Conservation (phyloP, 805 yeast species). For the Metschnikowia anglica region DNA sequence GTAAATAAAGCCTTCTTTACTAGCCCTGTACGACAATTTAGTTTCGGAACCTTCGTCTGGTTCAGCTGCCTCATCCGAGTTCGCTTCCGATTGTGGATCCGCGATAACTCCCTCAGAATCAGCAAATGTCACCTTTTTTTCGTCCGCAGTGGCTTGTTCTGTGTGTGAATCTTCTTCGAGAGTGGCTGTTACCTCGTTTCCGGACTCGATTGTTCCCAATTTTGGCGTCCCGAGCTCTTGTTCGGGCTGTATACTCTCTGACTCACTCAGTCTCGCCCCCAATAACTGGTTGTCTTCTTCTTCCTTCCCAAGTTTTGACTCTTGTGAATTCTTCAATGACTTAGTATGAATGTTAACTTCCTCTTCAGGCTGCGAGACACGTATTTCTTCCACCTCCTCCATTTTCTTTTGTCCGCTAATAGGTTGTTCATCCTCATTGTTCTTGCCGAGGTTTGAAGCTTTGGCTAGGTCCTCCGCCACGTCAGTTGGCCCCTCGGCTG, state of each 20-base stretch:
- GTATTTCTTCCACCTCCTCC: neutral
- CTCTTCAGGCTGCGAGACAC: no score
- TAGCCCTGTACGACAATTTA: conserved; percentile 9
- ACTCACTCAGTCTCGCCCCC: neutral
- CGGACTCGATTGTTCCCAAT: neutral
- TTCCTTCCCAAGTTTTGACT: neutral
- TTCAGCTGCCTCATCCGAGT: conserved; percentile 1
- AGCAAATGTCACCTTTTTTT: conserved; percentile 26
- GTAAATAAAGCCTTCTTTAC: conserved; percentile 30
- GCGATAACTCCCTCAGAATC: conserved; percentile 16
- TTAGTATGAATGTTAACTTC: no score
- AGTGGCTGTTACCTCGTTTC: neutral
- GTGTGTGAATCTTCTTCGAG: neutral
- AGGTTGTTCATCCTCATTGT: neutral
- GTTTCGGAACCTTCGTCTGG: conserved; percentile 3
- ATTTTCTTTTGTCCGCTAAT: neutral
- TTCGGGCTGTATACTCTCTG: neutral
- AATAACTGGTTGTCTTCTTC: neutral
- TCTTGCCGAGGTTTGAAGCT: neutral
- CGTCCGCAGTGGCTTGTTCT: neutral
- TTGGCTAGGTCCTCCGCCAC: neutral
- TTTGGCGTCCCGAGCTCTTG: neutral
- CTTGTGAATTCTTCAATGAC: neutral
- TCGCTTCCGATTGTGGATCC: conserved; percentile 3
- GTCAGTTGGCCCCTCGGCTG: neutral